Base-by-base conservation (phyloP, 805 yeast genomes). In the Cyberlindnera bimundalis region DNA sequence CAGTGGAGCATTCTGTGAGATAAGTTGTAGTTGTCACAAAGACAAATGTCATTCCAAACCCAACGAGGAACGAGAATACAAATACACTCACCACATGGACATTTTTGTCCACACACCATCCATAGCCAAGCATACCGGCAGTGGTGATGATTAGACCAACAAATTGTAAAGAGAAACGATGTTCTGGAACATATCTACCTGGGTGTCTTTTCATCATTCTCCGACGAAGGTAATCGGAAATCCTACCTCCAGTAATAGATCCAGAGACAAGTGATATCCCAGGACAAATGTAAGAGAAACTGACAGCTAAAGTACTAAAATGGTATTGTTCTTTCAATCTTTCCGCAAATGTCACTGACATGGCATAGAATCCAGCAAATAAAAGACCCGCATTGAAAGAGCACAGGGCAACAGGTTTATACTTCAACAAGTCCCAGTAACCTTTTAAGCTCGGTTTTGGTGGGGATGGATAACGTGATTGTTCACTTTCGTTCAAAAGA, bases 41-140 rank as follows among this genome's bases (percentile, higher is more conserved):
- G 23, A 74, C 71, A 73, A 79, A 76, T 0, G 80, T 72, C 65
- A 74, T 66, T 1, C 81, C 80, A 50, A 73, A 71, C 0, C 79
- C 78, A 23, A 63, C 61, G 5, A 74, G 51, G 43, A 72, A 74
- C 0, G 73, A 56, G 44, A 71, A 70, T 5, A 71, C 61, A 38
- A 72, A 66, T 4, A 74, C 62, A 6, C 67, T 46, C 0, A 57
- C 67, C 25, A 71, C 59, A 37, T 63, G 70, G 14, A 61, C 61
- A 11, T 62, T 61, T 27, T 58, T 60, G 13, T 73, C 60, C 24
- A 69, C 59, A 23, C 75, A 58, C 81, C 81, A 76, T 0, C 81
- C 81, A 50, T 71, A 76, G 0, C 76, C 71, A 15, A 74, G 45
- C 15, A 74, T 58, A 1, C 81, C 78, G 15, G 59, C 53, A 39